These are phyloP conservation scores for Venturia asperata DNA, from an alignment of 2,329 filamentous ascomycete species.

Conservation along the genomic window DNA sequence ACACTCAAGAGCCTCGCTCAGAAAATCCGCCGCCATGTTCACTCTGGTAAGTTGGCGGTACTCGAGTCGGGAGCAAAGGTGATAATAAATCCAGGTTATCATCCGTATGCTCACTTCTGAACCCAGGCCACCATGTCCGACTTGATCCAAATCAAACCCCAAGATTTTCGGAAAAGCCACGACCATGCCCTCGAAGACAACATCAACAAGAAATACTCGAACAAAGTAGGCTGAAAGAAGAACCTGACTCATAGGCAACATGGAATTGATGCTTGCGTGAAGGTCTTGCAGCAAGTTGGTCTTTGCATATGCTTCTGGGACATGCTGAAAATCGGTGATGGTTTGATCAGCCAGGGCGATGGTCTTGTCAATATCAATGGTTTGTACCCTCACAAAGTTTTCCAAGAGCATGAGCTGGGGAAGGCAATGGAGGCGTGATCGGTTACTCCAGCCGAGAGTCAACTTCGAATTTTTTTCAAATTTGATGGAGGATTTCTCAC, in stretches of 20 bases:
- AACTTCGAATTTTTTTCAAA: too few species aligned
- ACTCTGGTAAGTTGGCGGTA: slow-evolving; percentile 14
- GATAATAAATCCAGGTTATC: background rate
- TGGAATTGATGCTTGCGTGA: slow-evolving; percentile 16
- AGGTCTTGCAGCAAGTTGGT: slow-evolving; percentile 88
- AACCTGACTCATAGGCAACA: slow-evolving; percentile 6
- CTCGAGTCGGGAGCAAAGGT: background rate
- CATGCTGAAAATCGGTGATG: slow-evolving; percentile 80
- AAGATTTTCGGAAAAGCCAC: slow-evolving; percentile 79
- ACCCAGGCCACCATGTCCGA: slow-evolving; percentile 83
- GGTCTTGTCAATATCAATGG: slow-evolving; percentile 93
- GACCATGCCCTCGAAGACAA: slow-evolving; percentile 86
- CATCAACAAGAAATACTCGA: slow-evolving; percentile 94
- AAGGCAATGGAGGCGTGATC: background rate
- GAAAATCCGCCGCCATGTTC: slow-evolving; percentile 16
- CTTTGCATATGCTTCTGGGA: slow-evolving; percentile 93
- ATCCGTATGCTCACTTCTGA: background rate
- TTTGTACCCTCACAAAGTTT: slow-evolving; percentile 33
- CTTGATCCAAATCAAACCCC: slow-evolving; percentile 83
- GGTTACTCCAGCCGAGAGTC: too few species aligned
- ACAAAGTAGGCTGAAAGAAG: slow-evolving; percentile 55
- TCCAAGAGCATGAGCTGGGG: background rate
- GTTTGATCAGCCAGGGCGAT: slow-evolving; percentile 84
- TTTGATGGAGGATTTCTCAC: too few species aligned
- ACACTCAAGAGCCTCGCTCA: background rate